phyloP scores from a whole-genome alignment of 148 eudicot genomes.

The Fagopyrum tataricum region DNA sequence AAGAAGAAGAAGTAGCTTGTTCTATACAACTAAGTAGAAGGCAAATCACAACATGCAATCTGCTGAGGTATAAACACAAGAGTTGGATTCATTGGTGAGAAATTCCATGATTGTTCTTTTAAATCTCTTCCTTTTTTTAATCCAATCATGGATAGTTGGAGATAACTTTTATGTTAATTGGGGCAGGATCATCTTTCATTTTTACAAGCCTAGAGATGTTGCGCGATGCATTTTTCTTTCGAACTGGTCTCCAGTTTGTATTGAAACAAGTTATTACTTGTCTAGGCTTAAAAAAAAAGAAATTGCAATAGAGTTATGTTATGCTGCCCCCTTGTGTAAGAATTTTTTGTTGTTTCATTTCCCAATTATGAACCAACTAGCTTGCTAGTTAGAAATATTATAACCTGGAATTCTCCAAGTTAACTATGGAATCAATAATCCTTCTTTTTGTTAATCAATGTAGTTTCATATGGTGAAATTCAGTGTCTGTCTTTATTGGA shows the following conservation, averaged over 20 bases:
- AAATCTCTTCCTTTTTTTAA: not conserved
- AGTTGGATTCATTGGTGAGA: not conserved
- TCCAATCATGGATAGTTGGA: slow-evolving; percentile 1
- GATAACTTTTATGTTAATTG: not conserved
- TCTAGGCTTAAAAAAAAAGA: not conserved
- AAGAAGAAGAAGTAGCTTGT: slow-evolving; percentile 31
- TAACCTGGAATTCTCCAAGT: not conserved
- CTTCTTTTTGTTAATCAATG: not conserved
- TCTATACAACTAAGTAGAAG: not conserved
- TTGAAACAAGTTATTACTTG: not conserved
- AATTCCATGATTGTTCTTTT: not conserved
- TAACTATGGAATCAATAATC: not conserved
- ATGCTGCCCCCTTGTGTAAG: not conserved
- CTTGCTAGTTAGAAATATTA: not conserved
- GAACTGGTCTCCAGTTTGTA: not conserved
- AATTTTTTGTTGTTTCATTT: not conserved
- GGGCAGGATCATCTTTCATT: slow-evolving; percentile 6
- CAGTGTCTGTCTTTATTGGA: not conserved
- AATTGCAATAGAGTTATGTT: not conserved
- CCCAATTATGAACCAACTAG: not conserved
- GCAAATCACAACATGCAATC: not conserved
- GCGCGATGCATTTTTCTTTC: not conserved
- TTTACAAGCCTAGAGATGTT: not conserved
- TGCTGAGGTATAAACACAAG: not conserved
- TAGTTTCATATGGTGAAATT: not conserved